Conservation (phyloP, 1,284 basidiomycete species). For the Fomes fomentarius region DNA sequence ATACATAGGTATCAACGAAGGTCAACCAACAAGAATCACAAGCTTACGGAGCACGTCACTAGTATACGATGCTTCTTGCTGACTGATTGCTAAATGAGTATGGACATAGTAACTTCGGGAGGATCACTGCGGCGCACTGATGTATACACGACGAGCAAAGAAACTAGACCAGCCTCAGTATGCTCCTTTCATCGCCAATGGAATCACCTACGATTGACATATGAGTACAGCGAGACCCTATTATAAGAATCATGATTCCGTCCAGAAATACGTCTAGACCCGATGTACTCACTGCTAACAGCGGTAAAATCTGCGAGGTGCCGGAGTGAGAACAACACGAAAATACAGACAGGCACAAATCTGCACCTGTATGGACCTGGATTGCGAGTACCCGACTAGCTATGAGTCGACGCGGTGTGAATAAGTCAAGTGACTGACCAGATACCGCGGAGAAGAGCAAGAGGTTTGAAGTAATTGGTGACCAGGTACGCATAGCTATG, state of each 20-base stretch:
- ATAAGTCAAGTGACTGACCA: background rate
- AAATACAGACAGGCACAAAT: no score
- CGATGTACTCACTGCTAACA: background rate
- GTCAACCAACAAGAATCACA: background rate
- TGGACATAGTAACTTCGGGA: background rate
- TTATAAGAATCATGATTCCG: background rate
- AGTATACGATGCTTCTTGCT: constrained; percentile 1
- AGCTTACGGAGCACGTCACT: background rate
- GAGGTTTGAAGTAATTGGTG: constrained; percentile 1
- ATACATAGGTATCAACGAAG: background rate
- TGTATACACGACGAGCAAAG: constrained; percentile 2
- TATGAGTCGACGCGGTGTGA: background rate
- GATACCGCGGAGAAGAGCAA: background rate
- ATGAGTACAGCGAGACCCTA: background rate
- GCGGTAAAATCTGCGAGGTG: background rate
- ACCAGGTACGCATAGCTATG: constrained; percentile 9
- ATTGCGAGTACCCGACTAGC: no score
- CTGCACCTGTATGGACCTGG: background rate
- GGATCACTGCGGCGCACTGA: background rate
- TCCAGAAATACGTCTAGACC: no score
- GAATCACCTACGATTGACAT: constrained; percentile 1
- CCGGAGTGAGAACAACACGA: background rate
- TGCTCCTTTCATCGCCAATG: background rate
- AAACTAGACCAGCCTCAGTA: background rate
- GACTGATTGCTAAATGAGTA: background rate